Base-by-base conservation (phyloP, 768 basidiomycete species). In the Trametes punicea region DNA sequence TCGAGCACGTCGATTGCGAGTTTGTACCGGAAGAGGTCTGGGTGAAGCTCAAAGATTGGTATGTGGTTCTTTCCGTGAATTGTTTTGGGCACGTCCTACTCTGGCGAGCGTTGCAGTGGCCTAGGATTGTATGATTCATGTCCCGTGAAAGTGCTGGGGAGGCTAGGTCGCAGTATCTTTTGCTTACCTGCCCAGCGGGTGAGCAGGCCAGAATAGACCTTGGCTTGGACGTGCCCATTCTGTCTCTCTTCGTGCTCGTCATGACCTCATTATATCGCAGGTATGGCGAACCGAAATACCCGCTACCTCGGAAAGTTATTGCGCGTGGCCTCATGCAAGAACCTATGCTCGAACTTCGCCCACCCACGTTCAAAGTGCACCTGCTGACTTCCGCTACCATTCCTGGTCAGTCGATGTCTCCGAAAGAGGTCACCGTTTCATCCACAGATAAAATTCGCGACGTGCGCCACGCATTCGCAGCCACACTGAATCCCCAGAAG, bases 11-110 rank as follows among this genome's bases (percentile, higher is more conserved):
- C 26, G 80, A 97, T 66, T 80, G 88, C 48, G 87, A 90, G 67
- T 88, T 83, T 62, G 77, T 97, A 3, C 90, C 92, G 2, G 74
- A 77, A 55, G 76, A 78, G 23, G 84, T 83, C 20, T 96, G 93
- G 94, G 65, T 75, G 20, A 74, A 78, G 18, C 77, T 97, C 34
- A 70, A 76, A 7, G 60, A 75, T 47, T 93, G 93, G 95, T 92
- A 61, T 62, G 85, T 77, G 10, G 36, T 13, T 0, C 8, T 7
- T 27, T 41, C 4, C 15, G 9, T 15, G 31, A 5, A 23, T n/a
- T 45, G 27, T 25, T 21, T 27, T 34, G 34, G 46, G 36, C 36
- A 31, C 18, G 44, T 51, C 36, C 39, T n/a, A 20, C 13, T 31
- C 30, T 31, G 13, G 6, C 30, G 30, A 31, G 30, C 30, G 13